These are phyloP conservation scores for Antitrichia curtipendula DNA, from an alignment of 225 moss, liverwort and hornwort genomes.

Conservation along the genomic window DNA sequence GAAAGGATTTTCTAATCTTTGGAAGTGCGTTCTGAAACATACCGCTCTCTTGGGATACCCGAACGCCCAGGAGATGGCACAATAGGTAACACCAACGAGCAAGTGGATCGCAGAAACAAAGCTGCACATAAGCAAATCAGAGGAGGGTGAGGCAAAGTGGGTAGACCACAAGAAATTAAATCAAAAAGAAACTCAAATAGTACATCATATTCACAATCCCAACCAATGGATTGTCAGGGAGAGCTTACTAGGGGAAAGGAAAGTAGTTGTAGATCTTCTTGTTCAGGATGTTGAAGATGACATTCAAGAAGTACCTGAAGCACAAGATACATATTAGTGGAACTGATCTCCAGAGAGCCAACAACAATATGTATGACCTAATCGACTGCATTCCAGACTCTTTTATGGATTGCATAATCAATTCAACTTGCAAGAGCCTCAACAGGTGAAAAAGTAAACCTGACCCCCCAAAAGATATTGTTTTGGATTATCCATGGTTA, in stretches of 20 bases:
- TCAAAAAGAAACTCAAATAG: neutral
- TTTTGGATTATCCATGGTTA: neutral
- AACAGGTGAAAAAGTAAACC: neutral
- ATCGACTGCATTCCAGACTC: neutral
- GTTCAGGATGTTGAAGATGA: conserved; percentile 98
- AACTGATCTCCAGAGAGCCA: neutral
- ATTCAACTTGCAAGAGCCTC: neutral
- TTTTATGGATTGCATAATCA: neutral
- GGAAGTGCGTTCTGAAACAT: neutral
- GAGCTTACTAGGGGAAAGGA: conserved; percentile 76
- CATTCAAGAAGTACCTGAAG: conserved; percentile 90
- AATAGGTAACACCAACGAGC: conserved; percentile 70
- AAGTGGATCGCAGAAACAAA: conserved; percentile 90
- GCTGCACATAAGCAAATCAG: conserved; percentile 7
- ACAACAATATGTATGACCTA: neutral
- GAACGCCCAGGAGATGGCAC: conserved; percentile 48
- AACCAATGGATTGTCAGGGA: neutral
- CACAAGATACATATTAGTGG: neutral
- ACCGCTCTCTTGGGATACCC: conserved; percentile 85
- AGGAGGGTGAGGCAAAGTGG: neutral
- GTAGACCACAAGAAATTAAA: neutral
- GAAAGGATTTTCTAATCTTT: neutral
- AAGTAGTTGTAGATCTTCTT: conserved; percentile 99
- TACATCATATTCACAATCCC: neutral
- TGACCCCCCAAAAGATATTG: neutral